Conservation (phyloP, 495 filamentous ascomycete genomes). For the Hyphodiscus hymeniophilus region DNA sequence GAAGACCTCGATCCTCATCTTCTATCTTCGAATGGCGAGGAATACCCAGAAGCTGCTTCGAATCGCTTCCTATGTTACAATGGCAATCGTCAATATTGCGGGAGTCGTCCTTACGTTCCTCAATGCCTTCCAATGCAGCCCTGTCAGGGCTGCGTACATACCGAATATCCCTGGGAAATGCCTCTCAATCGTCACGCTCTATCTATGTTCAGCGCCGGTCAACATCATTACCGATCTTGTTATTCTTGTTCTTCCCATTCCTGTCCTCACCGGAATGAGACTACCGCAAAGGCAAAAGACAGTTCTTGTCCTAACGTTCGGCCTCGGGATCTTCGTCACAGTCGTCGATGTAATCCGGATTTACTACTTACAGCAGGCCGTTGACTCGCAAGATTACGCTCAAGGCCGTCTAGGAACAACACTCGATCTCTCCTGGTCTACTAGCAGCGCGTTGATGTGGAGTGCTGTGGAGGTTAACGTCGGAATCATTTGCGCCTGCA, state of each 20-base stretch:
- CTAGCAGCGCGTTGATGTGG: slow-evolving; percentile 84
- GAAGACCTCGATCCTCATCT: slow-evolving; percentile 87
- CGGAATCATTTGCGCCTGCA: slow-evolving; percentile 80
- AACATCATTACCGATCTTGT: slow-evolving; percentile 25
- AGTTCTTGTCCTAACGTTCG: slow-evolving; percentile 75
- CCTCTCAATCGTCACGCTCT: slow-evolving; percentile 21
- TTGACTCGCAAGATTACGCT: slow-evolving; percentile 21
- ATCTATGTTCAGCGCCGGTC: slow-evolving; percentile 21
- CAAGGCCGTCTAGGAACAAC: slow-evolving; percentile 20
- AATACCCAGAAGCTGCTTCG: slow-evolving; percentile 20
- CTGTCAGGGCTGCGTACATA: slow-evolving; percentile 42
- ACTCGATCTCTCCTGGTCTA: slow-evolving; percentile 54
- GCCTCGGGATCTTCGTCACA: slow-evolving; percentile 75
- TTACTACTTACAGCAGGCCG: slow-evolving; percentile 76
- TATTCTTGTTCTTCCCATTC: slow-evolving; percentile 45
- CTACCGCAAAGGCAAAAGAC: slow-evolving; percentile 77
- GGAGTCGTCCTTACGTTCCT: slow-evolving; percentile 74
- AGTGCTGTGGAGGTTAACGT: slow-evolving; percentile 84
- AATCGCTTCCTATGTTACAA: slow-evolving; percentile 21
- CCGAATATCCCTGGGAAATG: slow-evolving; percentile 17
- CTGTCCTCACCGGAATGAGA: slow-evolving; percentile 77
- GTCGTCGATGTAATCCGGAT: slow-evolving; percentile 84
- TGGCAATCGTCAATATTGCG: slow-evolving; percentile 21
- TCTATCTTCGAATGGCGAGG: slow-evolving; percentile 22
- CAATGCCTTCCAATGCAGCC: slow-evolving; percentile 85